phyloP scores from a whole-genome alignment of 1,139 yeast species.

The Hemisphaericaspora subhashii region DNA sequence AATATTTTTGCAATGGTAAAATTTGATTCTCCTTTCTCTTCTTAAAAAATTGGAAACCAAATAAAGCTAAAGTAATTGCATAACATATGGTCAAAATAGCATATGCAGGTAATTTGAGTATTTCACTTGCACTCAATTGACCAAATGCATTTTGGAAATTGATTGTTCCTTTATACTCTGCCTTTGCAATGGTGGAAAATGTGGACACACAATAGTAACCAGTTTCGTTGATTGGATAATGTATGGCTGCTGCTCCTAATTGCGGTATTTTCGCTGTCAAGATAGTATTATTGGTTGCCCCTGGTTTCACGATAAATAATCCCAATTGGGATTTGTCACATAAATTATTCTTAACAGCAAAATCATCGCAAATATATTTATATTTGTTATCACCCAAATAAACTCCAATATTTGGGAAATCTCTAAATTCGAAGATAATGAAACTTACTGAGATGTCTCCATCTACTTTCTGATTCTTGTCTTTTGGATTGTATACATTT shows the following conservation, averaged over 20 bases:
- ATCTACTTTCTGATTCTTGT: slow-evolving; percentile 21
- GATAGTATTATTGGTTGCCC: slow-evolving; percentile 52
- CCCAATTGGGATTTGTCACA: slow-evolving; percentile 62
- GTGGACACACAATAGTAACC: slow-evolving; percentile 94
- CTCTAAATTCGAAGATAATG: slow-evolving; percentile 81
- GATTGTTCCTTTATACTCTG: slow-evolving; percentile 60
- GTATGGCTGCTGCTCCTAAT: slow-evolving; percentile 58
- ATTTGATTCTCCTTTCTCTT: slow-evolving; percentile 77
- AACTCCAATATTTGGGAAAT: slow-evolving; percentile 67
- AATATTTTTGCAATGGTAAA: slow-evolving; percentile 85
- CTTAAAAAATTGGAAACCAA: slow-evolving; percentile 82
- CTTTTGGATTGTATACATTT: slow-evolving; percentile 34
- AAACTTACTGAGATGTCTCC: slow-evolving; percentile 55
- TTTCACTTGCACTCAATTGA: slow-evolving; percentile 81
- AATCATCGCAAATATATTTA: slow-evolving; percentile 74
- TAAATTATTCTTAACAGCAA: slow-evolving; percentile 53
- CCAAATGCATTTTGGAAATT: slow-evolving; percentile 93
- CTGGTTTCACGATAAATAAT: slow-evolving; percentile 54
- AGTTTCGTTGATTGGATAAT: slow-evolving; percentile 67
- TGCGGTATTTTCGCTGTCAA: slow-evolving; percentile 55
- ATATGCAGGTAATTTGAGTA: slow-evolving; percentile 86
- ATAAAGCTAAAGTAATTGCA: slow-evolving; percentile 75
- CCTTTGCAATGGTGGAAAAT: slow-evolving; percentile 39
- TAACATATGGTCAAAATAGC: slow-evolving; percentile 85
- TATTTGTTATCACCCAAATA: slow-evolving; percentile 28